Evolutionary conservation across 2,329 filamentous ascomycete genomes (phyloP), one percentile per base, ranked within the genome.

Genomic region (Sphaerostilbella broomeana): DNA sequence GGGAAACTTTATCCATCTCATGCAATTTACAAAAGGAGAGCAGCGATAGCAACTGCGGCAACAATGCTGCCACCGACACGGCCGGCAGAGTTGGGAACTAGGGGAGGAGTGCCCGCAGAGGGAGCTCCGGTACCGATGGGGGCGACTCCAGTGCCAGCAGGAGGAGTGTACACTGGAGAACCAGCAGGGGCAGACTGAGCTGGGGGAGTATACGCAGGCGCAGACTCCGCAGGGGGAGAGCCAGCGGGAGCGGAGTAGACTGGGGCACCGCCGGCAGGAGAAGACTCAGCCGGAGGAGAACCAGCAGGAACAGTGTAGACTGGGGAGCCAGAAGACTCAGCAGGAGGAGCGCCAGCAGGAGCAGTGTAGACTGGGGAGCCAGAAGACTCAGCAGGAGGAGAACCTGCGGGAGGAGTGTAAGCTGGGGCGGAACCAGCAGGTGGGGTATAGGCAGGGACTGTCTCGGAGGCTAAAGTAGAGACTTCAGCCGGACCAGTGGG

Each of bases 11-110:
- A n/a, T n/a, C n/a, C n/a, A 40, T 24, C 40, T 38, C 27, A 33
- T 38, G 35, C 34, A 17, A 44, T 52, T 58, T 62, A 62, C 46
- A 64, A 48, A 36, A 61, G 50, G 47, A 62, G 37, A 25, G 53
- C 53, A 32, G 61, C 42, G 51, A 55, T 60, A 21, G 51, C 58
- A 15, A 56, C 56, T 30, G 51, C 57, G 35, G 53, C 56, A 32
- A 52, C 51, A 31, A 58, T 40, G 45, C 53, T 52, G 39, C 53
- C 51, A 25, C 39, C 44, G 27, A 62, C 44, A 42, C 56, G 60
- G 40, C 51, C 57, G 38, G 53, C 60, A 32, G 52, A 53, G 32
- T 53, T 58, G 33, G 57, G 49, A 17, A 50, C 42, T 13, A 27
- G 22, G 3, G 41, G 29, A 32, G 43, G 36, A 16, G 33, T 41